phyloP scores from a whole-genome alignment of 805 yeast species.

The Sugiyamaella americana region DNA sequence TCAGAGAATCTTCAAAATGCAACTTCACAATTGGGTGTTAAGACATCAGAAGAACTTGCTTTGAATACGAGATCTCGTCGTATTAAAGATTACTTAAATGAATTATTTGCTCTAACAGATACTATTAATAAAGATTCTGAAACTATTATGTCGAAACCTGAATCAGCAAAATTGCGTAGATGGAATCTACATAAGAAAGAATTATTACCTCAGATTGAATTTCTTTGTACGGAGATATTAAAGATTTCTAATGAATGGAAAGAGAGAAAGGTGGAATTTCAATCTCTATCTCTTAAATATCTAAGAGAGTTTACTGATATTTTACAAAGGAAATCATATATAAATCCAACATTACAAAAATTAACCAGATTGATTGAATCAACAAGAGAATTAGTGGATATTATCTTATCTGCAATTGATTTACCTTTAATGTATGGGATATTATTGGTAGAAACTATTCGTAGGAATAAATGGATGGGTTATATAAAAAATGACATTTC shows the following conservation, averaged over 20 bases:
- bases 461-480: slow-evolving; percentile 30
- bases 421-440: slow-evolving; percentile 35
- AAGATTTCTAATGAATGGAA: slow-evolving; percentile 13
- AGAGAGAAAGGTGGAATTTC: slow-evolving; percentile 3
- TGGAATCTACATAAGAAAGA: slow-evolving; percentile 26
- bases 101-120: slow-evolving; percentile 21
- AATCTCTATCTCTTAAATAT: slow-evolving; percentile 5
- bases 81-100: slow-evolving; percentile 21
- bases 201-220: slow-evolving; percentile 25
- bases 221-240: slow-evolving; percentile 21
- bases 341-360: slow-evolving; percentile 25
- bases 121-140: slow-evolving; percentile 25
- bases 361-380: slow-evolving; percentile 22
- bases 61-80: slow-evolving; percentile 1
- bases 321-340: slow-evolving; percentile 26
- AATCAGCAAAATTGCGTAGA: slow-evolving; percentile 18
- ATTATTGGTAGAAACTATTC: slow-evolving; percentile 30
- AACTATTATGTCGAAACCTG: slow-evolving; percentile 18
- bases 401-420: slow-evolving; percentile 31
- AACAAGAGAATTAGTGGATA: slow-evolving; percentile 27
- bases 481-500: slow-evolving; percentile 19
- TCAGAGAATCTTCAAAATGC: neutral
- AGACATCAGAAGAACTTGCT: neutral
- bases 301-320: slow-evolving; percentile 22
- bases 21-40: neutral